Conservation (phyloP, 768 basidiomycete species). For the Mycena filopes region DNA sequence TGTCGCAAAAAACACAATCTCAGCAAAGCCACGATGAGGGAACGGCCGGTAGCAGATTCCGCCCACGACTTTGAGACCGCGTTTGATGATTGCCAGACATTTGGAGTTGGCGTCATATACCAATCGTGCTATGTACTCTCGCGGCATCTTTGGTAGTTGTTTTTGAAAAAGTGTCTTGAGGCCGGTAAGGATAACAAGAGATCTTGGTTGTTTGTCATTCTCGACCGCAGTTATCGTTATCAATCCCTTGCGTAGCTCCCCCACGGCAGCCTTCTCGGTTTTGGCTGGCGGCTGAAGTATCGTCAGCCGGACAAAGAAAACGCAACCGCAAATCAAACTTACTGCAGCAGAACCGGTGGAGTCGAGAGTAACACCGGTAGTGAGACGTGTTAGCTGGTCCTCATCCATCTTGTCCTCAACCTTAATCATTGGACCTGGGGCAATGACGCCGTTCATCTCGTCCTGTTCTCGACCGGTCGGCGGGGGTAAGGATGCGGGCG, state of each 20-base stretch:
- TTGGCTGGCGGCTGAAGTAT: constrained; percentile 59
- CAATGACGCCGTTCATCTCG: constrained; percentile 56
- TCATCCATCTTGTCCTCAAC: constrained; percentile 86
- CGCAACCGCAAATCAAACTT: constrained; percentile 21
- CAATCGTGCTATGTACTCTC: constrained; percentile 96
- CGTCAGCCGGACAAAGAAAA: constrained; percentile 3
- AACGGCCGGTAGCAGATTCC: constrained; percentile 98
- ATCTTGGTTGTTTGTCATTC: constrained; percentile 81
- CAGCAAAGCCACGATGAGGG: constrained; percentile 93
- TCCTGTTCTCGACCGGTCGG: constrained; percentile 52
- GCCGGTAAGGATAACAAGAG: constrained; percentile 89
- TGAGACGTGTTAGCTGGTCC: constrained; percentile 77
- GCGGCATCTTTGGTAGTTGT: constrained; percentile 98
- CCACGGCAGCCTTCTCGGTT: constrained; percentile 80
- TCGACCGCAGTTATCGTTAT: constrained; percentile 88
- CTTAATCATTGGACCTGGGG: constrained; percentile 66
- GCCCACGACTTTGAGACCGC: constrained; percentile 94
- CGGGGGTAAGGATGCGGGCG: constrained; percentile 56
- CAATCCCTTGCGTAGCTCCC: constrained; percentile 84
- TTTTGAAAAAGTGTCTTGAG: constrained; percentile 97
- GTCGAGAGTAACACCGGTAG: constrained; percentile 85
- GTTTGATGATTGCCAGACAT: constrained; percentile 92
- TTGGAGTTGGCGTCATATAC: constrained; percentile 95
- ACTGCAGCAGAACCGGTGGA: constrained; percentile 61
- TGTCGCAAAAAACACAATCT: constrained; percentile 99